Conservation (phyloP, 768 basidiomycete species). For the Rhodotorula paludigena region DNA sequence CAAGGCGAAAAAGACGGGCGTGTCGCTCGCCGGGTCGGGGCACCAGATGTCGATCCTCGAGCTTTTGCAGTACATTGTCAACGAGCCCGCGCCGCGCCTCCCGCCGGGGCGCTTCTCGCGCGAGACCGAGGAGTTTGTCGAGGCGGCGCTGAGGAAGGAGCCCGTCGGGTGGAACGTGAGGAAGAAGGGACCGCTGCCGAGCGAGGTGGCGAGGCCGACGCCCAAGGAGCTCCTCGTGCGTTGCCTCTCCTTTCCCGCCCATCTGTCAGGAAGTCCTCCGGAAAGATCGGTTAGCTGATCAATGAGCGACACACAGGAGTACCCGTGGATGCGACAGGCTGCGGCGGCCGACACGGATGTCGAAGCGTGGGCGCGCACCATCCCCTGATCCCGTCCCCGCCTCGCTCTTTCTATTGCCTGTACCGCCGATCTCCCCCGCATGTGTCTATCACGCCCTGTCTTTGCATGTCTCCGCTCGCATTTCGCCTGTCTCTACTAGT, state of each 20-base stretch:
- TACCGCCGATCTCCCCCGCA: no score
- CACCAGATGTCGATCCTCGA: conserved; percentile 99
- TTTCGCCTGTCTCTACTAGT: neutral
- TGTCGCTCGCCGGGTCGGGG: conserved; percentile 84
- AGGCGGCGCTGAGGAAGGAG: conserved; percentile 86
- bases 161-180: conserved; percentile 54
- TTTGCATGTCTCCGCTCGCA: no score
- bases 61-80: conserved; percentile 93
- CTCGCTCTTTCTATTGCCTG: neutral
- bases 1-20: conserved; percentile 72
- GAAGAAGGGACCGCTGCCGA: conserved; percentile 66
- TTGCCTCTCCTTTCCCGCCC: neutral
- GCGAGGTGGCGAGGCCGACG: conserved; percentile 62
- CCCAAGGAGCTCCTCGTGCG: conserved; percentile 45
- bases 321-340: conserved; percentile 67
- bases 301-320: conserved; percentile 53
- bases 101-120: conserved; percentile 67
- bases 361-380: conserved; percentile 62
- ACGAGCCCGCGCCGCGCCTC: conserved; percentile 89
- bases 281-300: neutral
- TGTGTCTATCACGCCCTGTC: no score
- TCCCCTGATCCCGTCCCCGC: conserved; percentile 8
- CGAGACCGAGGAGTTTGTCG: conserved; percentile 77
- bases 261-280: neutral
- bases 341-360: conserved; percentile 62